Base-by-base conservation (phyloP, 2,329 filamentous ascomycete genomes). In the Sordariomycetes sp. region DNA sequence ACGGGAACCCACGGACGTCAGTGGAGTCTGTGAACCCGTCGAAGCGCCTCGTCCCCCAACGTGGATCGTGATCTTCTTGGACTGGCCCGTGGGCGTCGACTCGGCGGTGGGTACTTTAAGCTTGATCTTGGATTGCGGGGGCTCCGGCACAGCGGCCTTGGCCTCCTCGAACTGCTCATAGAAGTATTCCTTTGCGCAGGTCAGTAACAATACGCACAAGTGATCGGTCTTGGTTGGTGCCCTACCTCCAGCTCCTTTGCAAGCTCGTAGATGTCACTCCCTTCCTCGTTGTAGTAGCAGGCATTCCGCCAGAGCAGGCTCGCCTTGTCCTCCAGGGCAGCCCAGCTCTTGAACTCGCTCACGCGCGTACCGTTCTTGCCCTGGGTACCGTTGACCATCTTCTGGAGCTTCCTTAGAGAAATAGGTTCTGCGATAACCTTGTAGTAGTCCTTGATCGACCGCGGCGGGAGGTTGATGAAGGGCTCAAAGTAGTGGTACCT, bases 221-320 rank as follows among this genome's bases (percentile, higher is more conserved):
- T n/a, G 39, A 17, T 45, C n/a, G n/a, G 39, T 15, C n/a, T 34
- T 25, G 54, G n/a, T 28, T n/a, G 54, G 15, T 61, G n/a, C 22
- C 64, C 54, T 73, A 89, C 89, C 81, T 95, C 85, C 7, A 96
- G 80, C 59, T 94, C 84, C 54, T 84, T 81, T 0, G 90, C 89
- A 60, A 94, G 75, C 24, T 81, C 76, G 61, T 85, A 89, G 55
- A 96, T 91, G 17, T 90, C 86, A 65, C 91, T 96, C 3, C 86
- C 88, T 66, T 96, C 90, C 68, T 96, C 89, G 63, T 96, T 96
- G 74, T 92, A 96, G 59, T 86, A 86, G 65, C 84, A 87, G 0
- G 90, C 90, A 69, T 96, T 96, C 54, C 79, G 80, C 91, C 91
- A 96, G 51, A 96, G 84, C 56, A 89, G 78, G 64, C 84, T 87